These are phyloP conservation scores for Sarocladium strictum DNA, from an alignment of 2,329 filamentous ascomycete genomes.

Conservation along the genomic window DNA sequence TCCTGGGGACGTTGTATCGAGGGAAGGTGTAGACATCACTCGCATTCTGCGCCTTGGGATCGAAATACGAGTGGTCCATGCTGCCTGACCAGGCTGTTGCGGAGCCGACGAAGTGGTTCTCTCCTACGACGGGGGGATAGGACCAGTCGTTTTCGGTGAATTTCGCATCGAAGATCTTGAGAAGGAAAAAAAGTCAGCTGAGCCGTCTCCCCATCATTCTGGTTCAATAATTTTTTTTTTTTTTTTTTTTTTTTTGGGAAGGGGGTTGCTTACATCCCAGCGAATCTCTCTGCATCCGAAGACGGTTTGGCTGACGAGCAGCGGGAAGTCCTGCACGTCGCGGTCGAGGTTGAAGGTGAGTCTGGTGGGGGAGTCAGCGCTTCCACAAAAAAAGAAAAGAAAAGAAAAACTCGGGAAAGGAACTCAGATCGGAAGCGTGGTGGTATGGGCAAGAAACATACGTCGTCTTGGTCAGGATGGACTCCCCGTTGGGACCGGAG, in stretches of 20 bases:
- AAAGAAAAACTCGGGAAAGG: background rate
- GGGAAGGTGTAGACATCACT: background rate
- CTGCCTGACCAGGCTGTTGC: constrained; percentile 12
- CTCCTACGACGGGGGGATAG: constrained; percentile 27
- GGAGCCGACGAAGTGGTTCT: constrained; percentile 27
- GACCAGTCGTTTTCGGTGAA: constrained; percentile 25
- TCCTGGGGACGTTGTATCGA: constrained; percentile 10
- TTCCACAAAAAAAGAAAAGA: background rate
- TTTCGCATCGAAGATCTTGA: constrained; percentile 20
- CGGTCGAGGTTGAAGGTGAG: constrained; percentile 14
- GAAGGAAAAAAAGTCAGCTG: background rate
- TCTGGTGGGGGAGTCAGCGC: background rate
- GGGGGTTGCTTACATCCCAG: constrained; percentile 11
- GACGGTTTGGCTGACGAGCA: constrained; percentile 14
- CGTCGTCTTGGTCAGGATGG: background rate
- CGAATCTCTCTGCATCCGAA: constrained; percentile 19
- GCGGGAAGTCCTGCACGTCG: constrained; percentile 15
- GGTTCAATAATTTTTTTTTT: background rate
- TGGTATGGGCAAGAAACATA: background rate
- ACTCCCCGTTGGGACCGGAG: background rate
- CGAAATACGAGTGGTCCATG: background rate
- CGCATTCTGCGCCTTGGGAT: background rate
- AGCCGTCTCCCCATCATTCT: background rate
- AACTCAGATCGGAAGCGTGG: background rate
- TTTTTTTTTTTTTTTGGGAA: background rate